phyloP scores from a whole-genome alignment of 768 basidiomycete genomes.

The Auricularia cornea region DNA sequence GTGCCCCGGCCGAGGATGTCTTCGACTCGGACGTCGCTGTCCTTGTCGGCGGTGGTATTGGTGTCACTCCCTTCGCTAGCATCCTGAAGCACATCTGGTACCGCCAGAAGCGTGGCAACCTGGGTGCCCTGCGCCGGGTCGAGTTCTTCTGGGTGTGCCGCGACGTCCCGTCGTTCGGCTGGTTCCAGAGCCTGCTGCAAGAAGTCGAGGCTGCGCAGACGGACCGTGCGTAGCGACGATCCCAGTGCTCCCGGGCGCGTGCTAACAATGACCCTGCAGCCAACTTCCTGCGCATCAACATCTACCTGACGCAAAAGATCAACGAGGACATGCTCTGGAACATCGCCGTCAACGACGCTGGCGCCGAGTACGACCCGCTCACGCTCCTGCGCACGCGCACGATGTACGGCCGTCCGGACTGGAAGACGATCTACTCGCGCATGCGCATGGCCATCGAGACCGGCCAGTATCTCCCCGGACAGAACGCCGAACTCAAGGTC shows the following conservation, averaged over 20 bases:
- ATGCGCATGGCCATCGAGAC: constrained; percentile 72
- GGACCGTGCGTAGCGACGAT: constrained; percentile 54
- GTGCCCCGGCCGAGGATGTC: constrained; percentile 88
- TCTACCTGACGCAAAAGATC: constrained; percentile 85
- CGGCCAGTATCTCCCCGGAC: constrained; percentile 75
- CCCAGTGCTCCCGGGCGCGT: constrained; percentile 5
- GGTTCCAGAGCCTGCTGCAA: constrained; percentile 87
- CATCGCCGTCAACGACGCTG: constrained; percentile 79
- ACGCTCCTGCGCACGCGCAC: constrained; percentile 84
- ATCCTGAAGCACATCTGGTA: constrained; percentile 97
- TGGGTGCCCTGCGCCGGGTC: constrained; percentile 77
- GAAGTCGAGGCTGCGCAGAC: constrained; percentile 84
- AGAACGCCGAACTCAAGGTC: constrained; percentile 70
- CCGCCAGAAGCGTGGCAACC: constrained; percentile 65
- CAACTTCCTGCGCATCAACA: constrained; percentile 86
- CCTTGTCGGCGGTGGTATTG: constrained; percentile 91
- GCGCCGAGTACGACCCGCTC: constrained; percentile 79
- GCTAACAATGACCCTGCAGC: constrained; percentile 38
- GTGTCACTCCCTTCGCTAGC: constrained; percentile 91
- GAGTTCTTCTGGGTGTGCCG: constrained; percentile 94
- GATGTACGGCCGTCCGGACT: constrained; percentile 88
- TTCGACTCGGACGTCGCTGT: constrained; percentile 81
- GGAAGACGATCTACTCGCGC: constrained; percentile 68
- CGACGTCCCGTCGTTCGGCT: constrained; percentile 94
- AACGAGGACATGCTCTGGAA: constrained; percentile 86